A percentile compares a stretch with the other conserved stretches of the same genome.
Evolutionary conservation across 2,329 filamentous ascomycete species (phyloP).

Genomic region (Colletotrichum sp.): DNA sequence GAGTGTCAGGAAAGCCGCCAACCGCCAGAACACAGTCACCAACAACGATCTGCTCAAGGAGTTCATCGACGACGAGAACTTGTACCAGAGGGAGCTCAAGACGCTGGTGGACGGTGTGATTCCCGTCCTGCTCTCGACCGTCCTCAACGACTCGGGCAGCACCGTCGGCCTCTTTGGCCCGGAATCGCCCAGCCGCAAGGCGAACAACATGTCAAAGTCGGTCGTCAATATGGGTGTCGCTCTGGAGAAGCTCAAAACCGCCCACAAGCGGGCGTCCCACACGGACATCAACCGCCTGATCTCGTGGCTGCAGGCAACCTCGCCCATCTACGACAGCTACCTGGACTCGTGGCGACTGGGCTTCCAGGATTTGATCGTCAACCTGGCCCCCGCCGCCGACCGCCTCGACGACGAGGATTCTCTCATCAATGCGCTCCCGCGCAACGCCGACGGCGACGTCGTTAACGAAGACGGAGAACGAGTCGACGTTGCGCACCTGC

Average conservation of each 20-base stretch:
- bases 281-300: conserved; percentile 75
- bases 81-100: conserved; percentile 89
- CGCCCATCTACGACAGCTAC: conserved; percentile 84
- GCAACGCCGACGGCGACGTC: conserved; percentile 70
- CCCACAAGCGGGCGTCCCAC: conserved; percentile 82
- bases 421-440: conserved; percentile 62
- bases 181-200: conserved; percentile 55
- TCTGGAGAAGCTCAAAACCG: conserved; percentile 80
- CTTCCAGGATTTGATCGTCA: conserved; percentile 94
- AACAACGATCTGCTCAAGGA: conserved; percentile 80
- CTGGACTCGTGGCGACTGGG: conserved; percentile 88
- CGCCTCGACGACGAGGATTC: conserved; percentile 64
- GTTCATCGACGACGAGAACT: conserved; percentile 80
- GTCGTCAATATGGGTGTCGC: conserved; percentile 94
- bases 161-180: conserved; percentile 72
- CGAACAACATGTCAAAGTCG: conserved; percentile 74
- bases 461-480: conserved; percentile 81
- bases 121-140: conserved; percentile 85
- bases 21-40: conserved; percentile 69
- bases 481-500: conserved; percentile 90
- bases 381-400: conserved; percentile 74
- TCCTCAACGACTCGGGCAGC: conserved; percentile 72
- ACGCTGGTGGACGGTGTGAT: conserved; percentile 95
- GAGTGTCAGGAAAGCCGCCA: conserved; percentile 78
- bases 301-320: conserved; percentile 80